Evolutionary conservation across 1,139 yeast genomes (phyloP), one percentile per base, ranked within the genome.

Genomic region (Candida neerlandica): DNA sequence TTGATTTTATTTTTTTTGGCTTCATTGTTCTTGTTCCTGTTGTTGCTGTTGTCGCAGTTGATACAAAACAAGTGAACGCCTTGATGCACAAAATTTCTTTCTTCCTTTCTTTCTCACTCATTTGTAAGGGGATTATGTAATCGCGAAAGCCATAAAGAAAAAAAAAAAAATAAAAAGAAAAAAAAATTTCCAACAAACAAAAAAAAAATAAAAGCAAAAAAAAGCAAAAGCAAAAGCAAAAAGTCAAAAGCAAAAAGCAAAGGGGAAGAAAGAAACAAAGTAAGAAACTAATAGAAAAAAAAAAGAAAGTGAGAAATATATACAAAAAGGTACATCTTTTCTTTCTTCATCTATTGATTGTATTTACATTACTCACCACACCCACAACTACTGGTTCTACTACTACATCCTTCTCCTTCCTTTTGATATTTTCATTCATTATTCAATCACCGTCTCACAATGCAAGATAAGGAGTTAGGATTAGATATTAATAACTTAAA

Each of bases 381-480:
- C 5, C 5, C 5, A 35, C 4, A 4, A 14, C 19, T 15, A 33
- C 21, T 33, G 15, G 19, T 23, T 16, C n/a, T 15, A 29, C 10
- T 29, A 27, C n/a, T 41, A 15, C 29, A 12, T 39, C 21, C 23
- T 21, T 23, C 9, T 27, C n/a, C 32, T 19, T 37, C 29, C 2
- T 19, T 37, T 37, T 21, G n/a, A n/a, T 21, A 12, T 21, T 7
- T 34, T n/a, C 16, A 21, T 21, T 37, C 10, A 21, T 21, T 21
- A 37, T n/a, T 21, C 16, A 37, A 14, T n/a, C 41, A 34, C 16
- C 12, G n/a, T 18, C 19, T 11, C 32, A 43, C 27, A 43, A 43
- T 35, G 41, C 34, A 43, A 43, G 45, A 43, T 15, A 43, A 39
- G 19, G 43, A 44, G 14, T 29, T 44, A 32, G 40, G 35, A 30